Percentiles rank a stretch among this genome's conserved stretches.
Conservation (phyloP, 352 stramenopile species). For the Pythium pyrilobum region DNA sequence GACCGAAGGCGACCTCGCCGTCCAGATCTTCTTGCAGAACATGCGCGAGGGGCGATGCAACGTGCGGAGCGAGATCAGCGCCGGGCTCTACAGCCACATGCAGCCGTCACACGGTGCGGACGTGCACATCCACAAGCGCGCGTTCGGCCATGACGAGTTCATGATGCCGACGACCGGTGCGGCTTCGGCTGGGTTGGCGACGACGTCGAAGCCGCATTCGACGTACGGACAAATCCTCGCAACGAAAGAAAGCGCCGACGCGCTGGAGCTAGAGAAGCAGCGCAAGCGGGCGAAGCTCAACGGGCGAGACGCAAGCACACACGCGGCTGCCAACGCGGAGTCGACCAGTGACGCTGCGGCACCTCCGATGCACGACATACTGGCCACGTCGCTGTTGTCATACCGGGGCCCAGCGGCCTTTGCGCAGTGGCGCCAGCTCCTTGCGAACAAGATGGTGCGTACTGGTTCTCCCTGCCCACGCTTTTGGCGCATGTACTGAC, state of each 20-base stretch:
- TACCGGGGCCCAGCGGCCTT: conserved; percentile 14
- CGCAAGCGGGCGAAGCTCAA: not conserved
- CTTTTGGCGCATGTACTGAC: not conserved
- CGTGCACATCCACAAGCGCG: conserved; percentile 19
- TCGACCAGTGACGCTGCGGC: not conserved
- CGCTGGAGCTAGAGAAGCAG: conserved; percentile 11
- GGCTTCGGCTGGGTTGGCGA: not conserved
- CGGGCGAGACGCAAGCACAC: not conserved
- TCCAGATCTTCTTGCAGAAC: conserved; percentile 75
- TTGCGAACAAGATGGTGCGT: conserved; percentile 59
- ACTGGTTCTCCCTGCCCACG: not conserved
- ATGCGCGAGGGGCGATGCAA: conserved; percentile 70
- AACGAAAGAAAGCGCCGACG: conserved; percentile 24
- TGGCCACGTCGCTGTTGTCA: conserved; percentile 12
- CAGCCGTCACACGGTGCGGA: conserved; percentile 13
- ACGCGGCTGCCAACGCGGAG: too few species aligned
- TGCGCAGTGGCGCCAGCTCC: conserved; percentile 30
- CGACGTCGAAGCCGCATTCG: too few species aligned
- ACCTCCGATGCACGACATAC: not conserved
- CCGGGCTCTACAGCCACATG: conserved; percentile 52
- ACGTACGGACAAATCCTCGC: too few species aligned
- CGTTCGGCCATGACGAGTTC: conserved; percentile 25
- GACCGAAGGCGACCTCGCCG: conserved; percentile 53
- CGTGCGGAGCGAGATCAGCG: conserved; percentile 58
- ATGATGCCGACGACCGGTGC: conserved; percentile 9